Percentiles rank a stretch among this genome's conserved stretches.
Conservation (phyloP, 2,329 filamentous ascomycete species). For the Lojkania enalia region DNA sequence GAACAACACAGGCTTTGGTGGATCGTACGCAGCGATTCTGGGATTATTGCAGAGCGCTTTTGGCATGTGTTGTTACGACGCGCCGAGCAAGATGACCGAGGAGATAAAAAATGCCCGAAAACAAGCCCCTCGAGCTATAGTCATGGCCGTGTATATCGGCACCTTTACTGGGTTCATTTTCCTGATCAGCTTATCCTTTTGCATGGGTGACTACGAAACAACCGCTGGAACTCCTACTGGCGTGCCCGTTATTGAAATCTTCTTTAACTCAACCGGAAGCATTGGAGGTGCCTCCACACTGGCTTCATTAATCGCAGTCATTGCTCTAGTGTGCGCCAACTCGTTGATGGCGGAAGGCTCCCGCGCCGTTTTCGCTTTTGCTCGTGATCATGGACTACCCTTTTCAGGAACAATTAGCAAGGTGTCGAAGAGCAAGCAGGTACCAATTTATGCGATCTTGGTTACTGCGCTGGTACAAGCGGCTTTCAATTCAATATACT, state of each 20-base stretch:
- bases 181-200: conserved; percentile 47
- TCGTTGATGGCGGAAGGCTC: conserved; percentile 54
- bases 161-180: conserved; percentile 46
- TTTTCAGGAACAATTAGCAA: conserved; percentile 54
- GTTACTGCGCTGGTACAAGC: conserved; percentile 54
- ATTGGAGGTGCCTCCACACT: conserved; percentile 51
- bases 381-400: conserved; percentile 57
- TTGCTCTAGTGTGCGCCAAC: conserved; percentile 51
- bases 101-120: conserved; percentile 46
- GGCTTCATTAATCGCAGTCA: conserved; percentile 53
- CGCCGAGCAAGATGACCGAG: conserved; percentile 59
- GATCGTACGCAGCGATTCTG: conserved; percentile 56
- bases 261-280: conserved; percentile 54
- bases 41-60: conserved; percentile 59
- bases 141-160: conserved; percentile 45
- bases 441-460: conserved; percentile 56
- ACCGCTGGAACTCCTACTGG: conserved; percentile 53
- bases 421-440: conserved; percentile 51
- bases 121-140: conserved; percentile 37
- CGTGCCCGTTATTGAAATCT: conserved; percentile 58
- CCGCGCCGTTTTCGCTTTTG: conserved; percentile 52
- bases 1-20: conserved; percentile 57
- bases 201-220: conserved; percentile 50
- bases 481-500: conserved; percentile 59
- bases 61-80: conserved; percentile 59